Base-by-base conservation (phyloP, 495 filamentous ascomycete genomes). In the Annulohypoxylon nitens region DNA sequence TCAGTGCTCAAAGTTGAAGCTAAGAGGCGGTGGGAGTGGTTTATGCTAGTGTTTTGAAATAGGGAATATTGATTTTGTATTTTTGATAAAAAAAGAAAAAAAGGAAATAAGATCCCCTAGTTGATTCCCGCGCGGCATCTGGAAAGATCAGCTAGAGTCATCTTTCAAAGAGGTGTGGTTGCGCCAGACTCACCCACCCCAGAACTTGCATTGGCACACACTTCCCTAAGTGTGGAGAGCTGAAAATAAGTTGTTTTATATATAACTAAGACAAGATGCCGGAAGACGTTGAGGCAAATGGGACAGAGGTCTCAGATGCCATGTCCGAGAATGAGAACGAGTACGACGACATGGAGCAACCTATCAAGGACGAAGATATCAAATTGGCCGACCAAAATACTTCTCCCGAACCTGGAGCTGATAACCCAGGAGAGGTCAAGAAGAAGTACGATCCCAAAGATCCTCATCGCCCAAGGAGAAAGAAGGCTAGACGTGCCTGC, bases 401-500 rank as follows among this genome's bases (percentile, higher is more conserved):
- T 58, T 80, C 81, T 61, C 78, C 82, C 64, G 84, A 83, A 61
- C 76, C 79, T 34, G 80, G 78, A 26, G 69, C 81, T 50, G 85
- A 85, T 39, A 79, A 79, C 65, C 74, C 76, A 69, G 80, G 80
- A 18, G 82, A 86, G 81, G 81, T 76, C 74, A 89, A 84, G 77
- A 89, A 90, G 79, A 89, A 90, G 81, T 83, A 86, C 55, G 86
- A 92, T 79, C 87, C 93, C 36, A 97, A 96, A 79, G 96, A 98
- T 78, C 93, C 95, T 33, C 85, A 90, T 76, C 87, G 96, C 71
- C 93, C 96, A 45, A 87, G 94, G 74, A 89, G 96, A 78, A 99
- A 98, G 86, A 99, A 99, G 87, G 96, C 96, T 36, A 87, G 95
- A 74, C 88, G 96, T 78, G 96, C 96, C 63, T 99, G 96, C 79